A percentile compares a stretch with the other conserved stretches of the same genome.
These are phyloP conservation scores for Crepidotus variabilis DNA, from an alignment of 768 basidiomycete genomes.

Conservation along the genomic window DNA sequence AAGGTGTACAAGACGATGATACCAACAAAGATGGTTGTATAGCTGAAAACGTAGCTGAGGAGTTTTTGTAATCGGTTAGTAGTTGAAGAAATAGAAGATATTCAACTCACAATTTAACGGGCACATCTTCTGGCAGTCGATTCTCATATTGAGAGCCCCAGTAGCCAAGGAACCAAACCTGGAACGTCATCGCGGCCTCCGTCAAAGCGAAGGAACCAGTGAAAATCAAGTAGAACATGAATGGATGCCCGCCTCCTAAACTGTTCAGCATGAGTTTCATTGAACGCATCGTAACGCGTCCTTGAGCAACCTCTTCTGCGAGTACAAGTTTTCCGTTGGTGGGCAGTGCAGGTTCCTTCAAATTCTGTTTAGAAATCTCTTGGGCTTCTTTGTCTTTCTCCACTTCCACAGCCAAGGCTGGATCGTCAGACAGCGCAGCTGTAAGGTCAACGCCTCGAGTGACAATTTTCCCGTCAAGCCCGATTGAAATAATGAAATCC, in stretches of 20 bases:
- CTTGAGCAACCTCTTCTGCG: constrained; percentile 54
- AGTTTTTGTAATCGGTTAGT: background rate
- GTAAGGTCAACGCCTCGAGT: constrained; percentile 41
- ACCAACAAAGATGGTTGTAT: background rate
- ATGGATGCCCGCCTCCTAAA: constrained; percentile 29
- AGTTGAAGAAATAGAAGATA: background rate
- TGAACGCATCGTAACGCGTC: constrained; percentile 18
- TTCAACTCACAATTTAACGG: background rate
- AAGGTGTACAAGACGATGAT: constrained; percentile 21
- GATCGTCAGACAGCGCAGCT: constrained; percentile 23
- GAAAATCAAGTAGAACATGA: constrained; percentile 27
- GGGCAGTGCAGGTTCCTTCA: background rate
- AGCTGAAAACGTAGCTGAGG: background rate
- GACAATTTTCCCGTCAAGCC: constrained; percentile 49
- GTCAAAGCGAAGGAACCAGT: constrained; percentile 2
- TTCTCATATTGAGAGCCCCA: constrained; percentile 8
- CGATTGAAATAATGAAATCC: constrained; percentile 53
- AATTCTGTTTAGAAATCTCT: background rate
- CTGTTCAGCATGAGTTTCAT: constrained; percentile 32
- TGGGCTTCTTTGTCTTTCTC: constrained; percentile 20
- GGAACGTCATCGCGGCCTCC: constrained; percentile 23
- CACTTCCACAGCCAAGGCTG: constrained; percentile 25
- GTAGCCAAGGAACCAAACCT: constrained; percentile 40
- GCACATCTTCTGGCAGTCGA: background rate
- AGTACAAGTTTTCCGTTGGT: constrained; percentile 54